phyloP scores from a whole-genome alignment of 805 yeast genomes.

The Kluyveromyces aestuarii region DNA sequence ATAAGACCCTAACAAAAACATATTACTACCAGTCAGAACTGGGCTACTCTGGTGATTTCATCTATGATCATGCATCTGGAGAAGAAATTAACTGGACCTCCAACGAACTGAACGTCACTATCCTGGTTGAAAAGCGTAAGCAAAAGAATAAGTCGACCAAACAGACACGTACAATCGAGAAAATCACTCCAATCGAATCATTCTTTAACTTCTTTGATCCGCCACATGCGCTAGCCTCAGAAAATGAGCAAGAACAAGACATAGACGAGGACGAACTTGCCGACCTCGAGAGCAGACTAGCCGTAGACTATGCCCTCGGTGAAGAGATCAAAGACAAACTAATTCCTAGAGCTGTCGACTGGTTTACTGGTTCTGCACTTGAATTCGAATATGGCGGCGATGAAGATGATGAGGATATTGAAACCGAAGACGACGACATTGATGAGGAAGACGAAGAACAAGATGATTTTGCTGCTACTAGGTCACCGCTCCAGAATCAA shows the following conservation, averaged over 20 bases:
- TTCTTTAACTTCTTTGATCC: constrained; percentile 95
- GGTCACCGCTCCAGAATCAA: constrained; percentile 37
- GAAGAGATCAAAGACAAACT: constrained; percentile 94
- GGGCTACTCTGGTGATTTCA: constrained; percentile 92
- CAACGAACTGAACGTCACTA: constrained; percentile 74
- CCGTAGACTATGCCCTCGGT: constrained; percentile 89
- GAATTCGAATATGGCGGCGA: constrained; percentile 59
- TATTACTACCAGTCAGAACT: constrained; percentile 90
- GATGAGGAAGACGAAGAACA: constrained; percentile 42
- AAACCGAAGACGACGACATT: constrained; percentile 52
- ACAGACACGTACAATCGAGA: constrained; percentile 92
- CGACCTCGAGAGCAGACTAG: constrained; percentile 76
- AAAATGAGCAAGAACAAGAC: constrained; percentile 41
- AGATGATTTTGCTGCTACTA: constrained; percentile 33
- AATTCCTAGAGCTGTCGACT: constrained; percentile 93
- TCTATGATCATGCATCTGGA: constrained; percentile 96
- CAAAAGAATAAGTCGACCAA: constrained; percentile 95
- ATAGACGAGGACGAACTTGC: constrained; percentile 57
- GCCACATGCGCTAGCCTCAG: constrained; percentile 59
- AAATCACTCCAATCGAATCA: constrained; percentile 87
- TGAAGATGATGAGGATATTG: constrained; percentile 54
- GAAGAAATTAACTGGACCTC: constrained; percentile 70
- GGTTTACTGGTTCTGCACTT: constrained; percentile 97
- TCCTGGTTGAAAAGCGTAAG: constrained; percentile 84
- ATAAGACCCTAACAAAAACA: constrained; percentile 66